Base-by-base conservation (phyloP, 2,329 filamentous ascomycete species). In the Cryphonectria radicalis region DNA sequence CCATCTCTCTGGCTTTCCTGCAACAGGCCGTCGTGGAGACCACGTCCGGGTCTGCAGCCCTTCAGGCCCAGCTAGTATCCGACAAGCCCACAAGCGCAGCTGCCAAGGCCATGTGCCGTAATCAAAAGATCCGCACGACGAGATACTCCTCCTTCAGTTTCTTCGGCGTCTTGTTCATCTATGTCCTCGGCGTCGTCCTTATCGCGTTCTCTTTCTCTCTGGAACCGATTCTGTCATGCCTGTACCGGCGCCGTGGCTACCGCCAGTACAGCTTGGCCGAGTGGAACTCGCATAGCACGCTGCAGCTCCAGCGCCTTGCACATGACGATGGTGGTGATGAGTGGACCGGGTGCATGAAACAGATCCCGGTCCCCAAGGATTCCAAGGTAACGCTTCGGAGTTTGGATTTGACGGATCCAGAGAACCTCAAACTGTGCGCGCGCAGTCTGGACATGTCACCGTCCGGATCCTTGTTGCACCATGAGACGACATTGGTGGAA, bases 271-370 rank as follows among this genome's bases (percentile, higher is more conserved):
- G 66, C 8, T 67, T 75, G 42, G 57, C 78, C 6, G 78, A 78
- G 59, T 79, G 77, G 77, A 43, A 40, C 0, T 66, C 73, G 10
- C 76, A 76, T 66, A 70, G 71, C 7, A 76, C 74, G 0, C 60
- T 78, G 13, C 77, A 79, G 57, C 72, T 78, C 0, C 77, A 78
- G 46, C 74, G 77, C 0, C 72, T 78, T 10, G 76, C 76, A 2
- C 75, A 79, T 43, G 77, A 79, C 46, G 74, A 71, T 13, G 22
- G 71, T 11, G 37, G 11, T 0, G 74, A 73, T 8, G 40, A 63
- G 4, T 10, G 17, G 19, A 28, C 32, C n/a, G 43, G 32, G 11
- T 25, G 53, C 8, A 57, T 57, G 25, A 13, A 32, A 25, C 8
- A 17, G n/a, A 57, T 57, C 53, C 53, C 53, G 53, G 25, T 57